Evolutionary conservation across 352 stramenopile genomes (phyloP), one percentile per base, ranked within the genome.

Genomic region (Phytophthora citricola): DNA sequence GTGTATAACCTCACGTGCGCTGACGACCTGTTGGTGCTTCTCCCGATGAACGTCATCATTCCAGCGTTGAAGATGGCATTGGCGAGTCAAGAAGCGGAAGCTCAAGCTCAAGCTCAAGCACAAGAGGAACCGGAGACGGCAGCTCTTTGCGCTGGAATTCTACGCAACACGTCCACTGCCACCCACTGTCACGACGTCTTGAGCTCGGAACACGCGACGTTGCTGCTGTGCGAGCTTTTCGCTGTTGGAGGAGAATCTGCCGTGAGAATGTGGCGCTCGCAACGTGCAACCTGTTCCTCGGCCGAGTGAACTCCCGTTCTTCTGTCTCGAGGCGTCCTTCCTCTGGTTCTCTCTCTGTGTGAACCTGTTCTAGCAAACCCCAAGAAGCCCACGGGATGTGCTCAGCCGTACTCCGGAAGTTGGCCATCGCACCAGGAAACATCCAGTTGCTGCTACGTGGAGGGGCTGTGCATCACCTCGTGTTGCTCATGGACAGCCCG

Each of bases 341-440:
- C 79, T 4, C 68, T 90, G 12, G 68, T 93, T 26, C 69, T 93
- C 5, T 87, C 79, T 58, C 63, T 93, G 4, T 88, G 69, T 31
- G 57, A 58, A 41, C 66, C 55, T 29, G 40, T 32, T 6, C 32
- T 47, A 22, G 31, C 51, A 31, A 34, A 3, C 26, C 29, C 3
- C 31, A 47, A 17, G 63, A 73, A 61, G 81, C 72, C 10, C 77
- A 77, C 10, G 58, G 63, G 0, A 66, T 93, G 20, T 81, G 73
- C 38, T 90, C 83, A 8, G 79, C 82, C 2, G 83, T 89, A 9
- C 55, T 93, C 11, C 75, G 85, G 12, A 93, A 91, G 55, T 50
- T 93, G 27, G 77, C 83, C 1, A 79, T 90, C 17, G 81, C 83
- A 12, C 85, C 85, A 11, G 83, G 85, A n/a, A 93, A 93, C 60